These are phyloP conservation scores for Nephelium lappaceum DNA, from an alignment of 345 rosid genomes.

Conservation along the genomic window DNA sequence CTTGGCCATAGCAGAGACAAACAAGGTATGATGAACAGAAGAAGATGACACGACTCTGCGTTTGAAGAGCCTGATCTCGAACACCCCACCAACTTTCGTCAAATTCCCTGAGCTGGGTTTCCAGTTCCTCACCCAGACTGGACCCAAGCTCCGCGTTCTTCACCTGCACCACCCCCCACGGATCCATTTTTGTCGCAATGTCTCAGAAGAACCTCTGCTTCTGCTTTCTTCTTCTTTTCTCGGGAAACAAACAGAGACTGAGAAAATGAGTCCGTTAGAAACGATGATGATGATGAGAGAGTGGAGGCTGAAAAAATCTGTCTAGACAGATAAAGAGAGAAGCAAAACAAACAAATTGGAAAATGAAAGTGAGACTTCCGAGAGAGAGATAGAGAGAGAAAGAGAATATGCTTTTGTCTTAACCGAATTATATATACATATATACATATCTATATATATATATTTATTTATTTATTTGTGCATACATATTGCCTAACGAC, in stretches of 20 bases:
- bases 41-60: conserved; percentile 31
- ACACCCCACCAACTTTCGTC: conserved; percentile 32
- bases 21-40: conserved; percentile 36
- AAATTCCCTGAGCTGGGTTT: conserved; percentile 27
- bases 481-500: too few species aligned
- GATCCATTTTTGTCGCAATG: conserved; percentile 40
- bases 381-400: neutral
- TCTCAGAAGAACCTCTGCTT: neutral
- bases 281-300: neutral
- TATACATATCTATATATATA: too few species aligned
- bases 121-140: conserved; percentile 29
- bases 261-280: neutral
- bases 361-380: neutral
- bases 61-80: conserved; percentile 49
- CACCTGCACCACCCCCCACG: conserved; percentile 44
- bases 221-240: neutral
- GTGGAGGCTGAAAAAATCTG: conserved; percentile 16
- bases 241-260: neutral
- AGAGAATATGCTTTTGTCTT: conserved; percentile 19
- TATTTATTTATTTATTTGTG: too few species aligned
- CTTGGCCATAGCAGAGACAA: conserved; percentile 59
- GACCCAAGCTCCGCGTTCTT: conserved; percentile 36
- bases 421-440: conserved; percentile 12
- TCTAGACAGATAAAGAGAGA: neutral
- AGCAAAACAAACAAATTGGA: neutral